Percentiles rank a stretch among this genome's conserved stretches.
Evolutionary conservation across 2,329 filamentous ascomycete species (phyloP).

Genomic region (Neonectria neomacrospora): DNA sequence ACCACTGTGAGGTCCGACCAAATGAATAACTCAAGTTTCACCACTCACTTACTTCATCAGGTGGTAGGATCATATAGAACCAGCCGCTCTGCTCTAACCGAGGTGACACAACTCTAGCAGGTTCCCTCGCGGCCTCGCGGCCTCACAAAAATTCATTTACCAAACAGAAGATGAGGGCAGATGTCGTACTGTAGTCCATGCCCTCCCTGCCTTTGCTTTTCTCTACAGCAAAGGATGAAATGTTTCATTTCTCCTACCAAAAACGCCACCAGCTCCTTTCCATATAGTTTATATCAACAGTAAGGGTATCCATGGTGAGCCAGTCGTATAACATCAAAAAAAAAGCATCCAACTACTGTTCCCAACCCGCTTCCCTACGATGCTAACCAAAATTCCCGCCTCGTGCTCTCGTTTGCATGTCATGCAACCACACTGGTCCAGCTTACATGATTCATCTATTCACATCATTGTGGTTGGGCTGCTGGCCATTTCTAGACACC

Average conservation of each 20-base stretch:
- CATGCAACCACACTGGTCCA: background rate
- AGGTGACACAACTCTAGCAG: background rate
- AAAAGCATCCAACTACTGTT: conserved; percentile 27
- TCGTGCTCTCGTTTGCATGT: background rate
- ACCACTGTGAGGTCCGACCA: too few species aligned
- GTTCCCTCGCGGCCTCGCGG: background rate
- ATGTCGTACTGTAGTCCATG: background rate
- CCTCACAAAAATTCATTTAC: background rate
- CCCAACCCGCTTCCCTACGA: conserved; percentile 11
- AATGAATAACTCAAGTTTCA: too few species aligned
- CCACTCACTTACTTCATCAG: too few species aligned
- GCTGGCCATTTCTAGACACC: conserved; percentile 4
- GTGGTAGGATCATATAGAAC: too few species aligned
- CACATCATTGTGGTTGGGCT: conserved; percentile 20
- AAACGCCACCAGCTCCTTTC: conserved; percentile 39
- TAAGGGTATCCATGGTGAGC: conserved; percentile 41
- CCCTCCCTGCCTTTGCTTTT: background rate
- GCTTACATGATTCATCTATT: conserved; percentile 24
- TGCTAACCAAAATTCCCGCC: conserved; percentile 1
- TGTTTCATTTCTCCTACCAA: conserved; percentile 13
- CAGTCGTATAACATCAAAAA: conserved; percentile 35
- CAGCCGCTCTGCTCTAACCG: too few species aligned
- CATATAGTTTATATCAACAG: conserved; percentile 31
- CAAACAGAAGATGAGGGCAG: background rate
- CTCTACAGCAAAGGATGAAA: background rate